Conservation (phyloP, 1,284 basidiomycete genomes). For the Porogramme epimiltina region DNA sequence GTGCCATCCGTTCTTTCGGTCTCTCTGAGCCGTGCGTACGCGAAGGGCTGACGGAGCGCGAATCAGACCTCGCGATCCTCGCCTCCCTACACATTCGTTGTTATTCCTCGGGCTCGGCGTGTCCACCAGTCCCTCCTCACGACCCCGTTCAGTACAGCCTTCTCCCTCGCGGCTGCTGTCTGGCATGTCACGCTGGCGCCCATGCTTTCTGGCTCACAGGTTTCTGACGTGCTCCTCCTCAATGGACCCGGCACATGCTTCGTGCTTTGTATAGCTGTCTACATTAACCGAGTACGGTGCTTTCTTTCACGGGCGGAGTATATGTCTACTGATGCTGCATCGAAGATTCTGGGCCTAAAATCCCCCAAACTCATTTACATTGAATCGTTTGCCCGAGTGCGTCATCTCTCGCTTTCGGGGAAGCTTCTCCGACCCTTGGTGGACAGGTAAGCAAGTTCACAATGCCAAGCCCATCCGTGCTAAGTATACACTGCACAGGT, state of each 20-base stretch:
- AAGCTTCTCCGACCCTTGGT: slow-evolving; percentile 81
- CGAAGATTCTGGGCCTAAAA: slow-evolving; percentile 73
- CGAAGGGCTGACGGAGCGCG: slow-evolving; percentile 6
- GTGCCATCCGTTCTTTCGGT: slow-evolving; percentile 16
- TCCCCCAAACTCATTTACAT: slow-evolving; percentile 86
- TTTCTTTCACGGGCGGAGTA: not conserved
- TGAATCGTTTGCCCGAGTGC: slow-evolving; percentile 93
- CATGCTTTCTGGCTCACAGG: slow-evolving; percentile 39
- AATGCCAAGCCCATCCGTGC: not conserved
- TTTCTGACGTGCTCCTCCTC: slow-evolving; percentile 82
- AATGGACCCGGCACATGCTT: slow-evolving; percentile 98
- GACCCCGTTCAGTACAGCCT: slow-evolving; percentile 62
- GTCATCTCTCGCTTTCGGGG: slow-evolving; percentile 82
- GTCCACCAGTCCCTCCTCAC: slow-evolving; percentile 81
- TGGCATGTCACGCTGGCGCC: slow-evolving; percentile 59
- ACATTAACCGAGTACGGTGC: slow-evolving; percentile 72
- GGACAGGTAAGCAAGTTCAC: slow-evolving; percentile 59
- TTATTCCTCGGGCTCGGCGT: slow-evolving; percentile 81
- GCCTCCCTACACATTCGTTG: slow-evolving; percentile 52
- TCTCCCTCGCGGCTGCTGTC: slow-evolving; percentile 61
- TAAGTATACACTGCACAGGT: slow-evolving; percentile 44
- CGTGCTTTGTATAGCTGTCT: slow-evolving; percentile 73
- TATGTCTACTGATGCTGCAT: not conserved
- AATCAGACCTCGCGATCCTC: slow-evolving; percentile 15
- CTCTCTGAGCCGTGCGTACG: slow-evolving; percentile 1